Base-by-base conservation (phyloP, 257 asterid species). In the Nicotiana undulata region DNA sequence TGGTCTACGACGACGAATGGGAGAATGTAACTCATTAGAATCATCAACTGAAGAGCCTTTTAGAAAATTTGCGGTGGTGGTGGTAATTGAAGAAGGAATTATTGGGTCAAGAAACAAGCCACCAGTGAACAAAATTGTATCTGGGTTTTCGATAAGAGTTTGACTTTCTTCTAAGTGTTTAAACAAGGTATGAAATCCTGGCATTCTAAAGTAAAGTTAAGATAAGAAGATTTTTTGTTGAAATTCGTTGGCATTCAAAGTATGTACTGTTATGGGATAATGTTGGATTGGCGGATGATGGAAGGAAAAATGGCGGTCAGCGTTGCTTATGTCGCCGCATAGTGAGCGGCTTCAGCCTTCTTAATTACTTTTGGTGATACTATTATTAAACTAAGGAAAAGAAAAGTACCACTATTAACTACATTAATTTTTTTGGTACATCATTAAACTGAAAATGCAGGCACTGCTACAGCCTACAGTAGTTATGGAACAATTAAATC, bases 31-130 rank as follows among this genome's bases (percentile, higher is more conserved):
- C 61, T 86, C 84, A 10, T 70, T 60, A 22, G 81, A 88, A 77
- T 82, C 81, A 61, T 22, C 59, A 49, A 59, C 74, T 65, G 40
- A 58, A 46, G 76, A 55, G 78, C 81, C 9, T 9, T 81, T 59
- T 1, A 82, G 22, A 2, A 83, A n/a, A 85, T 29, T 53, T 85
- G 26, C 29, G 61, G 63, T 59, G 15, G 77, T 22, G 31, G 53
- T 76, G 63, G 85, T 28, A 75, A 93, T 83, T 37, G 97, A 90
- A 46, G 85, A 82, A 79, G 97, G 94, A 68, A 90, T 74, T 0
- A 92, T 11, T 11, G 84, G 75, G 34, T 92, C 97, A 53, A 93
- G 88, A 79, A 95, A 93, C 52, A 95, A 81, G 80, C 99, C 97
- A 22, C 98, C 97, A 75, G 87, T 55, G 74, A 34, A 83, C 24